Evolutionary conservation across 1,139 yeast genomes (phyloP), one percentile per base, ranked within the genome.

Genomic region (Yamadazyma kanchanaburiensis): DNA sequence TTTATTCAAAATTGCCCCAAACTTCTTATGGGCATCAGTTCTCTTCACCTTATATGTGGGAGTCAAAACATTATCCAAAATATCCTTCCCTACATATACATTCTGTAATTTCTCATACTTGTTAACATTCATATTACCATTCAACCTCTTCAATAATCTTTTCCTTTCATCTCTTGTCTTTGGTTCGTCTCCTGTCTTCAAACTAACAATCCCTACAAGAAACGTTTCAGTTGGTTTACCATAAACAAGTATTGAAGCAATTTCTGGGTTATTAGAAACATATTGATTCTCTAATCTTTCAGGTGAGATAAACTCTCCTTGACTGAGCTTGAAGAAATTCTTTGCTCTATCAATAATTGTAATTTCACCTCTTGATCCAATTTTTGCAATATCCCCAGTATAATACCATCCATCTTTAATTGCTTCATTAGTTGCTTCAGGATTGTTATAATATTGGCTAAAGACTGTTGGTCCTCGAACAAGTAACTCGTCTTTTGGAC

Each of bases 151-250:
- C 20, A 31, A 24, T 4, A 26, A 14, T 12, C 27, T 25, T 14
- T 21, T 4, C 11, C 12, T 26, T 11, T 26, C 27, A 14, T 17
- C 14, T 4, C 22, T 13, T 5, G 8, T 15, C 6, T 27, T 21
- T n/a, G 14, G 9, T 8, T 7, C 16, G 2, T 11, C 22, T 10
- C 8, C 30, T 29, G 20, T 38, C 31, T 20, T 30, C 31, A 80
- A 55, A n/a, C 86, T 86, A 23, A 74, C 58, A 26, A 81, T 57
- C 6, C 77, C 86, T 6, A 82, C 80, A 33, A 81, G 53, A 45
- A 48, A 79, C 2, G 73, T 62, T 44, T 75, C 64, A 18, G 71
- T 54, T 0, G 86, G 71, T 45, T 77, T 72, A 5, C 89, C 89
- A 43, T 77, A 57, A 9, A 58, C 58, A 32, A 48, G 59, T 11